Evolutionary conservation across 441 rosid species (phyloP), one percentile per base, ranked within the genome.

Genomic region (Erysimum pusillum): DNA sequence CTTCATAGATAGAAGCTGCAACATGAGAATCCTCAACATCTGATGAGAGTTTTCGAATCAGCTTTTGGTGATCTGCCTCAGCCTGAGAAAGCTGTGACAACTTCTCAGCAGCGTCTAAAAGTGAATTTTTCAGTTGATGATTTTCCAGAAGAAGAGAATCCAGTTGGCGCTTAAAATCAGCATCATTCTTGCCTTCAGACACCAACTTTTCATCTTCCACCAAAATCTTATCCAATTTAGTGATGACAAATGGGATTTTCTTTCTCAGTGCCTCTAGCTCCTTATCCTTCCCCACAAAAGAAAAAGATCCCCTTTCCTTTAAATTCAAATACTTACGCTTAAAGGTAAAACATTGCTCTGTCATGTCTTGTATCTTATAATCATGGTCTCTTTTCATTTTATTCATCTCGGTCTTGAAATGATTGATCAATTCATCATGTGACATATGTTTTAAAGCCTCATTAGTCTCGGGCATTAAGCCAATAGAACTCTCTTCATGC

Each of bases 331-430:
- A 83, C 76, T 81, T 89, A 76, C 97, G 82, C 81, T 78, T 89
- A 62, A 86, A 85, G 63, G 73, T 82, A 82, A 88, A 96, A 69
- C 58, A 70, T 41, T 87, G 78, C 74, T 96, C 99, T 18, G 96
- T 94, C 81, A 83, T 71, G 46, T 85, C 78, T 54, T 83, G 91
- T 81, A 90, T 82, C 63, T 76, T 42, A 49, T 83, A 81, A 66
- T 94, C 98, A 71, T 88, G 89, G 73, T 82, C 69, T 82, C 92
- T 89, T 87, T 92, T 96, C 97, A 94, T 90, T 83, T 88, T 84
- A 67, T 76, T 84, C 92, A 96, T 89, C 88, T 92, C 96, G 20
- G 61, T 36, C 83, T 88, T 94, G 56, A 88, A 85, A 86, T 87
- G 82, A 41, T 2, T 60, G 63, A 86, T 80, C 73, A 96, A 60